A percentile compares a stretch with the other conserved stretches of the same genome.
phyloP scores from a whole-genome alignment of 139 green algal species.

The Tetraselmis striata region DNA sequence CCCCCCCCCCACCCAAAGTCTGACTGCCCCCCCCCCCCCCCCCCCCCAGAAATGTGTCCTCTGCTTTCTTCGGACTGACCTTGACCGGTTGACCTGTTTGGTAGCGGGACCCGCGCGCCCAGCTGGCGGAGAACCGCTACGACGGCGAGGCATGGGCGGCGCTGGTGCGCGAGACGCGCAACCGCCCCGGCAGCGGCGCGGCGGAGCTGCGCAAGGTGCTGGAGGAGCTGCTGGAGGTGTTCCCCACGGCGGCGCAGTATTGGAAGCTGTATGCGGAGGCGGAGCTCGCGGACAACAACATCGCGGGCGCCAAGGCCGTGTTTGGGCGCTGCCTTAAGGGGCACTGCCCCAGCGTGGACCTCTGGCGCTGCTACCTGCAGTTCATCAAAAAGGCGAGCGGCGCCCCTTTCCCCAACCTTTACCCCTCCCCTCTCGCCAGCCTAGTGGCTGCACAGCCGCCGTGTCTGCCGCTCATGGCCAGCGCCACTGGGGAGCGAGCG shows the following conservation, averaged over 20 bases:
- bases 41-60: too few species aligned
- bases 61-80: too few species aligned
- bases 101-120: background rate
- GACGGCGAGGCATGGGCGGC: slow-evolving; percentile 26
- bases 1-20: too few species aligned
- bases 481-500: too few species aligned
- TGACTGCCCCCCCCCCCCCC: too few species aligned
- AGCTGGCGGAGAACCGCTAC: slow-evolving; percentile 14
- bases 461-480: too few species aligned
- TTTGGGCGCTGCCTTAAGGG: slow-evolving; percentile 77
- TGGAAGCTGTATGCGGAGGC: slow-evolving; percentile 62
- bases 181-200: background rate
- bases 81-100: too few species aligned
- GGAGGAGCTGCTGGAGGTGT: slow-evolving; percentile 55
- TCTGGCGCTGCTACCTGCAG: slow-evolving; percentile 73
- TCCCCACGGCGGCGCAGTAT: slow-evolving; percentile 53
- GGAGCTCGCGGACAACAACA: slow-evolving; percentile 34
- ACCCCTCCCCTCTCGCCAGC: too few species aligned
- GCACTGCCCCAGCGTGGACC: slow-evolving; percentile 56
- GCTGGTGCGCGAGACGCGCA: slow-evolving; percentile 17
- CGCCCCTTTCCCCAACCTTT: too few species aligned
- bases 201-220: slow-evolving; percentile 37
- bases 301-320: slow-evolving; percentile 47
- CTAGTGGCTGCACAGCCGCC: too few species aligned
- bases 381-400: slow-evolving; percentile 64